A percentile compares a stretch with the other conserved stretches of the same genome.
Conservation (phyloP, 257 asterid genomes). For the Coffea eugenioides region DNA sequence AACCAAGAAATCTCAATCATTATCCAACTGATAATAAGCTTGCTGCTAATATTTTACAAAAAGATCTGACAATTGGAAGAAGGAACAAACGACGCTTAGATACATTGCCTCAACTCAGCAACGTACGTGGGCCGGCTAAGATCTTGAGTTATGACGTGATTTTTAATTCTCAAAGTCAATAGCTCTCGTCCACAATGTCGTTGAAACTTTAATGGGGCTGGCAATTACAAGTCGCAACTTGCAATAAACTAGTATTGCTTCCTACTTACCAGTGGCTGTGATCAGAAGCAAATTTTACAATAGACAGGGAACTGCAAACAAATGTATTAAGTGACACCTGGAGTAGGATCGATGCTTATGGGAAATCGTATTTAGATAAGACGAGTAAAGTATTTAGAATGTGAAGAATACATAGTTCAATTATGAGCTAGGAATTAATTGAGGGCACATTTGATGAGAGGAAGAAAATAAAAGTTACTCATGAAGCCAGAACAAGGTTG, state of each 20-base stretch:
- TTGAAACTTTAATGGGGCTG: background rate
- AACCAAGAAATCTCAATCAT: background rate
- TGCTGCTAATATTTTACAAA: background rate
- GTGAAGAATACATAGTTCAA: too few species aligned
- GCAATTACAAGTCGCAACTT: background rate
- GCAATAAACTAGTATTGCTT: background rate
- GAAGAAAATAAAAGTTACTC: too few species aligned
- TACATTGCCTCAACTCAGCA: background rate
- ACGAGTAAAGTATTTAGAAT: background rate
- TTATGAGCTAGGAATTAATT: too few species aligned
- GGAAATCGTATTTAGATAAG: background rate
- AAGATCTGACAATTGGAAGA: constrained; percentile 39
- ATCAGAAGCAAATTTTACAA: background rate
- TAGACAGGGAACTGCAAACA: background rate
- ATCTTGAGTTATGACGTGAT: background rate
- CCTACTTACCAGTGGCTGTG: background rate
- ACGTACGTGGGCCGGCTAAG: constrained; percentile 37
- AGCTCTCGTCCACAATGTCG: constrained; percentile 14
- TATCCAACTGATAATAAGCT: background rate
- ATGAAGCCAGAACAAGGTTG: too few species aligned
- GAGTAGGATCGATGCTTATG: background rate
- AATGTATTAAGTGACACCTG: background rate
- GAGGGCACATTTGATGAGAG: too few species aligned
- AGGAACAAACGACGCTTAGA: constrained; percentile 14
- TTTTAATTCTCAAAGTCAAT: constrained; percentile 31